Evolutionary conservation across 257 asterid genomes (phyloP).

Genomic region (Capsicum pubescens): DNA sequence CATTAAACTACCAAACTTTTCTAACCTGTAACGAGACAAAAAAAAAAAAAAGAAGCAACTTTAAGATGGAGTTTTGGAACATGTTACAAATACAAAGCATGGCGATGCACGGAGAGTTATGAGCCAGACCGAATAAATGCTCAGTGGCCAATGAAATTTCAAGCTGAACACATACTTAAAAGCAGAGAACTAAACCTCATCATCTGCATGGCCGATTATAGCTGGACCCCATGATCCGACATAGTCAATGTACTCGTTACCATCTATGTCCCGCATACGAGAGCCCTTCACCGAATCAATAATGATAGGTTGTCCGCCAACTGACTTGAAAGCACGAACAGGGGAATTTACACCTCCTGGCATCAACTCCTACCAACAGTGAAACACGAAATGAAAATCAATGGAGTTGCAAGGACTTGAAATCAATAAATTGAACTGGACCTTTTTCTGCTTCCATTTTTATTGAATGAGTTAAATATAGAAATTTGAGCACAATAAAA

Average conservation of each 20-base stretch:
- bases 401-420: background rate
- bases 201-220: constrained; percentile 98
- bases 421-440: background rate
- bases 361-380: constrained; percentile 79
- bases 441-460: background rate
- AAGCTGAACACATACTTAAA: constrained; percentile 1
- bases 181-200: constrained; percentile 57
- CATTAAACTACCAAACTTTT: background rate
- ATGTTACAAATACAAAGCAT: background rate
- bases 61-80: background rate
- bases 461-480: background rate
- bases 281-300: constrained; percentile 95
- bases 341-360: constrained; percentile 99
- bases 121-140: constrained; percentile 1
- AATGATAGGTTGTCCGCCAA: constrained; percentile 95
- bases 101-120: background rate
- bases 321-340: constrained; percentile 97
- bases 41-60: background rate
- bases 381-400: constrained; percentile 18
- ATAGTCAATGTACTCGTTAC: constrained; percentile 96
- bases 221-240: constrained; percentile 99
- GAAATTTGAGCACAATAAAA: background rate
- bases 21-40: background rate
- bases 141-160: background rate
- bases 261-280: constrained; percentile 94